Evolutionary conservation across 2,329 filamentous ascomycete genomes (phyloP), one percentile per base, ranked within the genome.

Genomic region (Acephala macrosclerotiorum): DNA sequence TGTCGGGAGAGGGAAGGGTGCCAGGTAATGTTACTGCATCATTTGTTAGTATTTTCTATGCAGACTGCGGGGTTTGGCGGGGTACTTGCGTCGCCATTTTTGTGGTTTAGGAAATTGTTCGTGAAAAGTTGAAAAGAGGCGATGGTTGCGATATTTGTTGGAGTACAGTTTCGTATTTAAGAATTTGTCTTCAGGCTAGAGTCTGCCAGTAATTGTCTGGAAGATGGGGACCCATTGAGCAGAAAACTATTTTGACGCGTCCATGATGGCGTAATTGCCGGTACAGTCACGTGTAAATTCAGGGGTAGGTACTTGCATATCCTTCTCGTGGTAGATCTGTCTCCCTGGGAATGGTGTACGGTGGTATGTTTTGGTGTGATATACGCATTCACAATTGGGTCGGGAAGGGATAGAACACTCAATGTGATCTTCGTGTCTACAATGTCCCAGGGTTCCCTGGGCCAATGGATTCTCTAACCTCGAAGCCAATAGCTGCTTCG

Each of bases 21-120:
- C 92, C 92, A 96, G 79, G 92, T 95, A 79, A 96, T 95, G 85
- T 96, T 96, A 79, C 92, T 96, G 60, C 64, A 33, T 38, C n/a
- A 16, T 51, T 42, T 61, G 61, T 70, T 45, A 67, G 35, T 67
- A 62, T 53, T 33, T 63, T 33, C n/a, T 60, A 49, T 58, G 35
- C 36, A 53, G 53, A 38, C 58, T 69, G 63, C 67, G 25, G 69
- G 70, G 74, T 72, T 70, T 68, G 69, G 71, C 63, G 73, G 72
- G 72, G 72, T 70, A 68, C 64, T 63, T 66, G 73, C 74, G 74
- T 76, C 64, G 74, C 71, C 72, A 74, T 74, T 53, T 53, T 53
- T 22, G 45, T 18, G 8, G 8, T 8, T 22, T 22, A 25, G 8
- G 20, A 49, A 20, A 5, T 49, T n/a, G n/a, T 4, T 49, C 18